Percentiles rank a stretch among this genome's conserved stretches.
phyloP scores from a whole-genome alignment of 495 filamentous ascomycete genomes.

The Tuber magnatum region DNA sequence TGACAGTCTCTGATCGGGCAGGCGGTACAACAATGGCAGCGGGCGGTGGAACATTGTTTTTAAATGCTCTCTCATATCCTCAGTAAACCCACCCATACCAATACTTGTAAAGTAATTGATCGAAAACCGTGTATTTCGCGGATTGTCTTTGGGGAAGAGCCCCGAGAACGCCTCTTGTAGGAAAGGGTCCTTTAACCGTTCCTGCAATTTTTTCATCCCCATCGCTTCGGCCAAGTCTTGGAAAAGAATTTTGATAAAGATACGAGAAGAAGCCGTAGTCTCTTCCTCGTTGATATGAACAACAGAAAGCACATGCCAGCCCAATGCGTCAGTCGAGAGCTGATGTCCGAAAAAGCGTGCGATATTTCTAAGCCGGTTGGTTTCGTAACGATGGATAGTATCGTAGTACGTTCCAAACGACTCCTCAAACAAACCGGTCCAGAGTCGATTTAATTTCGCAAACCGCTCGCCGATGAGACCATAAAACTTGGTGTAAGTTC shows the following conservation, averaged over 20 bases:
- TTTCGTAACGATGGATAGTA: slow-evolving; percentile 94
- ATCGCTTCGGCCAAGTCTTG: slow-evolving; percentile 83
- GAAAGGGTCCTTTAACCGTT: slow-evolving; percentile 66
- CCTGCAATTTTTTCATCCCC: slow-evolving; percentile 69
- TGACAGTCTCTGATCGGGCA: slow-evolving; percentile 50
- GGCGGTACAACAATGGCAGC: slow-evolving; percentile 59
- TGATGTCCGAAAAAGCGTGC: slow-evolving; percentile 91
- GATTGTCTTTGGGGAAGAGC: slow-evolving; percentile 82
- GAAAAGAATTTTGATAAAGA: slow-evolving; percentile 97
- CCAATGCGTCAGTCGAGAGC: slow-evolving; percentile 75
- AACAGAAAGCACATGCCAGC: slow-evolving; percentile 79
- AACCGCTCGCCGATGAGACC: slow-evolving; percentile 91
- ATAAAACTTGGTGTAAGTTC: slow-evolving; percentile 94
- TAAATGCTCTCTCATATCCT: slow-evolving; percentile 85
- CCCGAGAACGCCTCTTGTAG: slow-evolving; percentile 73
- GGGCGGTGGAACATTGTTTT: slow-evolving; percentile 66
- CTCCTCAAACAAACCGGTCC: slow-evolving; percentile 84
- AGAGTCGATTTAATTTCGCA: slow-evolving; percentile 87
- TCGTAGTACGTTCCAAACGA: slow-evolving; percentile 90
- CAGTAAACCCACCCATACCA: slow-evolving; percentile 87
- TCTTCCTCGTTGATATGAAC: slow-evolving; percentile 93
- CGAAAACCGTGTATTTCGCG: slow-evolving; percentile 84
- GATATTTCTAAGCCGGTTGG: slow-evolving; percentile 87
- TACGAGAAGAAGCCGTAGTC: slow-evolving; percentile 87
- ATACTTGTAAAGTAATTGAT: slow-evolving; percentile 99